These are phyloP conservation scores for Mariannaea elegans DNA, from an alignment of 2,329 filamentous ascomycete genomes.

Conservation along the genomic window DNA sequence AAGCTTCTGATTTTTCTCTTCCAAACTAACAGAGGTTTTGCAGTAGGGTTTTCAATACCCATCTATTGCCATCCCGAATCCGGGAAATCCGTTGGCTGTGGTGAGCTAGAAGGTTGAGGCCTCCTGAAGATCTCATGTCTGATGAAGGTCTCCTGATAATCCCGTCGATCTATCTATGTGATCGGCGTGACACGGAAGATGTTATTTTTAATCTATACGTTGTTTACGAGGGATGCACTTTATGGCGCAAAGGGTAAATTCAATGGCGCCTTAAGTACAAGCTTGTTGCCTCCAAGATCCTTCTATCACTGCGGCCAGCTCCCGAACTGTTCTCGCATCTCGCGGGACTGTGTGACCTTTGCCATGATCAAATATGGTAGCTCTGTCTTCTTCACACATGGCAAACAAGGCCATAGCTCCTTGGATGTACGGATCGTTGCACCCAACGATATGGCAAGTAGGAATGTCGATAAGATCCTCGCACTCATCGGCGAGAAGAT, in stretches of 20 bases:
- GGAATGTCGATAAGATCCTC: slow-evolving; percentile 60
- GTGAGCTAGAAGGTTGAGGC: too few species aligned
- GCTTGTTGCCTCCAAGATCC: slow-evolving; percentile 1
- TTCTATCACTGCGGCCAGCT: slow-evolving; percentile 45
- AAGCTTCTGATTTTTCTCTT: too few species aligned
- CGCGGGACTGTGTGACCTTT: slow-evolving; percentile 71
- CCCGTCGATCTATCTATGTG: too few species aligned
- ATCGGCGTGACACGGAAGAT: too few species aligned
- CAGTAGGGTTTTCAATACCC: too few species aligned
- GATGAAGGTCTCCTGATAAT: too few species aligned
- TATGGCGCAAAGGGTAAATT: background rate
- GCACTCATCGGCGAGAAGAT: slow-evolving; percentile 58
- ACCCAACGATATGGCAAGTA: slow-evolving; percentile 63
- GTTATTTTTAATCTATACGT: too few species aligned
- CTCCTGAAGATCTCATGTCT: too few species aligned
- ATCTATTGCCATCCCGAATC: too few species aligned
- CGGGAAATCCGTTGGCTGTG: too few species aligned
- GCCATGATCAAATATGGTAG: slow-evolving; percentile 70
- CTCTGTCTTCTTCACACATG: slow-evolving; percentile 67
- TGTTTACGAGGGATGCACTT: background rate
- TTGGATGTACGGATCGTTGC: slow-evolving; percentile 67
- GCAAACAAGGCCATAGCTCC: slow-evolving; percentile 70
- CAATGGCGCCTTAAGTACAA: background rate
- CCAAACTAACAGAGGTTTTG: too few species aligned
- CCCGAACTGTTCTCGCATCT: slow-evolving; percentile 57